Evolutionary conservation across 345 rosid genomes (phyloP).

Genomic region (Eutrema heterophyllum): DNA sequence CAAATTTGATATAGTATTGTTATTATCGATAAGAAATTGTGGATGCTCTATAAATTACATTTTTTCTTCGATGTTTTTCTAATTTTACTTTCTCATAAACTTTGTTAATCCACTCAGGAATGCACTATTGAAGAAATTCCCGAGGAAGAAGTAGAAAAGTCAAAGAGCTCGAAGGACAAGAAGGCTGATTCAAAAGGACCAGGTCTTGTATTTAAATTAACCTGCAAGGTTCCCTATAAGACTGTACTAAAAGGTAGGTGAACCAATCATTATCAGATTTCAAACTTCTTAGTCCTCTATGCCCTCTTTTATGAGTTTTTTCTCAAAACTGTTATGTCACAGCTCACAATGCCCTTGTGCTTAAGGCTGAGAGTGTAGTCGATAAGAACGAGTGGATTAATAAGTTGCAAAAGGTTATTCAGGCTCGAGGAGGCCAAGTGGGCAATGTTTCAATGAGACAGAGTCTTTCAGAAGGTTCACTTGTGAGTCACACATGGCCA

Average conservation of each 20-base stretch:
- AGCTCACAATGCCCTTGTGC: constrained; percentile 83
- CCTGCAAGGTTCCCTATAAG: constrained; percentile 87
- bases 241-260: constrained; percentile 80
- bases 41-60: not conserved
- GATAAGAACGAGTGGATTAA: constrained; percentile 89
- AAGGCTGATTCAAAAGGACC: constrained; percentile 66
- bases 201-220: constrained; percentile 70
- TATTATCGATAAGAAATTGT: not conserved
- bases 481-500: constrained; percentile 51
- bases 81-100: not conserved
- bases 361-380: constrained; percentile 83
- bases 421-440: constrained; percentile 64
- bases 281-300: constrained; percentile 6
- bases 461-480: constrained; percentile 96
- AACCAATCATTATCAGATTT: constrained; percentile 11
- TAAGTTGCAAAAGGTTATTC: constrained; percentile 64
- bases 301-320: not conserved
- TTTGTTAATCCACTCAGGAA: constrained; percentile 47
- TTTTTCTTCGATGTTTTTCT: not conserved
- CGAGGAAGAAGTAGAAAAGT: constrained; percentile 70
- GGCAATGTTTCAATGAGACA: constrained; percentile 72
- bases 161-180: constrained; percentile 84
- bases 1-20: not conserved
- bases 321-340: constrained; percentile 28
- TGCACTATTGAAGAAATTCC: constrained; percentile 75